Base-by-base conservation (phyloP, 768 basidiomycete species). In the Exsudoporus frostii region DNA sequence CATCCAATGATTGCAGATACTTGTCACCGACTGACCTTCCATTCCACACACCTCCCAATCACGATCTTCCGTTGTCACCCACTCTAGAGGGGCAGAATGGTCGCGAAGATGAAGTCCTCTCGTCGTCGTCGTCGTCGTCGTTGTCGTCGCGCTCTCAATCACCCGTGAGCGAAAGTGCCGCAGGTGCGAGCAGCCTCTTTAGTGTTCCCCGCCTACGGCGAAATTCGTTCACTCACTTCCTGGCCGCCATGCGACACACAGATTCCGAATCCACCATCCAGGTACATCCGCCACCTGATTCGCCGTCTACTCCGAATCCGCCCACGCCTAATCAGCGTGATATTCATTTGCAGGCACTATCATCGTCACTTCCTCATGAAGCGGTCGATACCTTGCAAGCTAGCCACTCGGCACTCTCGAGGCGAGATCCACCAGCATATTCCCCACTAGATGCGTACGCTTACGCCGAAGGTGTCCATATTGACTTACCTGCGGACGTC, bases 401-500 rank as follows among this genome's bases (percentile, higher is more conserved):
- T 30, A 33, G 30, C 25, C 57, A 58, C 50, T 63, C 70, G 24
- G 61, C 74, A 22, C 49, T 82, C 42, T 73, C 73, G 53, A 76
- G 84, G 61, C 79, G 81, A 51, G 86, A 88, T 56, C 91, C 91
- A 20, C 92, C 92, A 24, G 89, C 88, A 17, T 93, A 93, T 72
- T 91, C 90, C 7, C 90, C 91, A n/a, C 71, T 92, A 63, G 90
- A 92, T 65, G 85, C 90, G n/a, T 88, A 77, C 60, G 79, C 83
- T 24, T 91, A 92, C 63, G 76, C 84, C 47, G 92, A 92, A 38
- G 94, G 93, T 29, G 90, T 96, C n/a, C 90, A 90, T 47, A 85
- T 95, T 44, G 92, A 97, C 71, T 76, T 97, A 32, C 94, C 94
- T 24, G 91, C 93, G 32, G 94, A 97, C 60, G 81, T 96, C 52